These are phyloP conservation scores for Solanum ossicruentum DNA, from an alignment of 257 asterid species.

Conservation along the genomic window DNA sequence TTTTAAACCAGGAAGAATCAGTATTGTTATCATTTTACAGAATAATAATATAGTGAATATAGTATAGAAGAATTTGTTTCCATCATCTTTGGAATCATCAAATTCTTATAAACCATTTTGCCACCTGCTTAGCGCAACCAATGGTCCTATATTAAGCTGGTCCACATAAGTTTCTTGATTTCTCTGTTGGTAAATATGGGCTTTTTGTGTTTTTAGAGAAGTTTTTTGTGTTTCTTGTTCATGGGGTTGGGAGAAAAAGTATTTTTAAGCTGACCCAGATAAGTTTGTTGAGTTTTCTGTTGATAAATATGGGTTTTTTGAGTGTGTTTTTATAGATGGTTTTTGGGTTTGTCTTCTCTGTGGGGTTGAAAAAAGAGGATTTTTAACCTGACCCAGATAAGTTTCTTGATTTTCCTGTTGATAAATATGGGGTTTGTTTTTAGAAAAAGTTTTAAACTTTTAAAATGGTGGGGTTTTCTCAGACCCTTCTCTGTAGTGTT, in stretches of 20 bases:
- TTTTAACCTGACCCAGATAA: neutral
- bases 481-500: neutral
- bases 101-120: neutral
- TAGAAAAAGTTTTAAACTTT: neutral
- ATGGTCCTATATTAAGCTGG: neutral
- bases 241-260: neutral
- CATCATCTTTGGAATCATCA: neutral
- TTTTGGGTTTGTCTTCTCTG: neutral
- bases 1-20: no score
- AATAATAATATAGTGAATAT: no score
- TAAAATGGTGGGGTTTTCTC: neutral
- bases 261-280: neutral
- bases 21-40: no score
- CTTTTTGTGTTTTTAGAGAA: neutral
- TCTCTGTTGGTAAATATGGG: neutral
- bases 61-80: neutral
- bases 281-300: neutral
- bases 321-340: neutral
- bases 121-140: neutral
- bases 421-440: neutral
- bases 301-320: neutral
- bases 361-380: neutral
- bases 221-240: no score
- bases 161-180: neutral
- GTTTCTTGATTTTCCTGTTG: neutral